phyloP scores from a whole-genome alignment of 1,139 yeast genomes.

The Zygoascus meyerae region DNA sequence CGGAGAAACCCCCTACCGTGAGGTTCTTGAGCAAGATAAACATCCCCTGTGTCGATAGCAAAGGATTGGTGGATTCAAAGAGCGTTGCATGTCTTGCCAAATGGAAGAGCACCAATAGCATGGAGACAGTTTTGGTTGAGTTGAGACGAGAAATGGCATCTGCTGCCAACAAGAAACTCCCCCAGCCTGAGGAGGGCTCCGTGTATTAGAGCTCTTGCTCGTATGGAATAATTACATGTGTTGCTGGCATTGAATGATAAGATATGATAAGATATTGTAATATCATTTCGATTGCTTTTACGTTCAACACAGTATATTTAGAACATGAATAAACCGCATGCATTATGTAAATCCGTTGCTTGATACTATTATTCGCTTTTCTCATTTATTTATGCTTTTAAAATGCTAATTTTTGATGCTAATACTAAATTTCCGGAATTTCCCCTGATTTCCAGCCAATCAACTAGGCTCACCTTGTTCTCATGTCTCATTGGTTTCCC shows the following conservation, averaged over 20 bases:
- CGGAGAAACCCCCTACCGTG: constrained; percentile 82
- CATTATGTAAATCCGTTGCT: neutral
- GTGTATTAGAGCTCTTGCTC: constrained; percentile 38
- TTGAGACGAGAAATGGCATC: constrained; percentile 82
- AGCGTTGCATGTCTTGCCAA: constrained; percentile 65
- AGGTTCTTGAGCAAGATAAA: constrained; percentile 77
- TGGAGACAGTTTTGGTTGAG: constrained; percentile 87
- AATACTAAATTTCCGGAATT: no score
- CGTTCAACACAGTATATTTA: neutral
- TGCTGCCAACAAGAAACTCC: constrained; percentile 72
- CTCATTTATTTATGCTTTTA: no score
- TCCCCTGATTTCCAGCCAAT: neutral
- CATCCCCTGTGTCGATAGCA: constrained; percentile 76
- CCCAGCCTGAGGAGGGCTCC: constrained; percentile 89
- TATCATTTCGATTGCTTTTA: neutral
- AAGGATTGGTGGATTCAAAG: constrained; percentile 58
- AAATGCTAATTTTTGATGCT: no score
- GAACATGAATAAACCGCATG: neutral
- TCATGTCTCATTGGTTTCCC: constrained; percentile 32
- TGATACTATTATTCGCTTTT: neutral
- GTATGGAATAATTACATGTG: no score
- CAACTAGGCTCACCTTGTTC: neutral
- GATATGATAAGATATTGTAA: neutral
- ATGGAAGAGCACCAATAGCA: constrained; percentile 85
- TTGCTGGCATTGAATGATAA: neutral